Evolutionary conservation across 345 rosid species (phyloP).

Genomic region (Citrus inodora): DNA sequence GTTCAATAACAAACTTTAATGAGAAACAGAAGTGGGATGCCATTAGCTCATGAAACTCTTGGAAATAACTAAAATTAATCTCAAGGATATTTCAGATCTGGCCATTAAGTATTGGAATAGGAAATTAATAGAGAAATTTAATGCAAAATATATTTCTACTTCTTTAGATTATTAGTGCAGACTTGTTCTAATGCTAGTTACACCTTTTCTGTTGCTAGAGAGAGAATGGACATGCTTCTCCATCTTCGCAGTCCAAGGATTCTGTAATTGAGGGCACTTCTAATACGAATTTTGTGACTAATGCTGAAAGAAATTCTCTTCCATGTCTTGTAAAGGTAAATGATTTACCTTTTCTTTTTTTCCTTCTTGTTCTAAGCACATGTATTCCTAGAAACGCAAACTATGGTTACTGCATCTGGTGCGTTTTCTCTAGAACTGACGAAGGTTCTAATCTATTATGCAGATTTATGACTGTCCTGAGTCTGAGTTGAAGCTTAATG

Average conservation of each 20-base stretch:
- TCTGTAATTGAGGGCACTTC: slow-evolving; percentile 24
- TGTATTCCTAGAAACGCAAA: neutral
- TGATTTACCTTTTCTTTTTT: neutral
- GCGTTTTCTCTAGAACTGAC: slow-evolving; percentile 1
- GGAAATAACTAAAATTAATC: neutral
- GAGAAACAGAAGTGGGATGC: neutral
- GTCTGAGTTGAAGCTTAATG: slow-evolving; percentile 80
- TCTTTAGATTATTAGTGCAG: neutral
- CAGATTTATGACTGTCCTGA: slow-evolving; percentile 85
- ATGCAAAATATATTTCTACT: neutral
- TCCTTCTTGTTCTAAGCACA: neutral
- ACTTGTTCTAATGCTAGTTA: neutral
- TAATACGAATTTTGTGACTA: slow-evolving; percentile 15
- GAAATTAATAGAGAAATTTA: neutral
- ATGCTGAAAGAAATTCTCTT: slow-evolving; percentile 31
- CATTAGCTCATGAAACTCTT: neutral
- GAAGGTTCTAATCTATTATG: slow-evolving; percentile 1
- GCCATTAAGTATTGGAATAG: neutral
- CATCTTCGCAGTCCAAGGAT: slow-evolving; percentile 34
- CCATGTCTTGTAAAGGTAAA: slow-evolving; percentile 80
- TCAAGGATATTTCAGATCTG: neutral
- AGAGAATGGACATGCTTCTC: slow-evolving; percentile 50
- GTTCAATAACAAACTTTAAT: neutral
- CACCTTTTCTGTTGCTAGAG: slow-evolving; percentile 37
- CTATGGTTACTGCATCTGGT: neutral